Percentiles rank a stretch among this genome's conserved stretches.
Evolutionary conservation across 352 stramenopile species (phyloP).

Genomic region (Phytophthora niederhauseri): DNA sequence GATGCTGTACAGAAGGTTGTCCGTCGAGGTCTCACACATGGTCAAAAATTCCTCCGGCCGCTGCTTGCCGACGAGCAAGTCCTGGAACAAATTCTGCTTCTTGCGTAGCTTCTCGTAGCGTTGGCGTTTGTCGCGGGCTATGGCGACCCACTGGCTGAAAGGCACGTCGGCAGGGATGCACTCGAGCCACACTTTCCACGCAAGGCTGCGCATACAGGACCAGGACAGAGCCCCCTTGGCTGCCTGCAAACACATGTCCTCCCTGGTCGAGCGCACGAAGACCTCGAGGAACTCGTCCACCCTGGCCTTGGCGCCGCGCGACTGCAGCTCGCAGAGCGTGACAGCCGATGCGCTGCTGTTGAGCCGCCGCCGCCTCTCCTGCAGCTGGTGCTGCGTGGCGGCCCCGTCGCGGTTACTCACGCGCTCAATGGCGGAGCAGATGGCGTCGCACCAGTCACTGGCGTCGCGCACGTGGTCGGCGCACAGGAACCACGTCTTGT

Average conservation of each 20-base stretch:
- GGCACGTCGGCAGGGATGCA: slow-evolving; percentile 52
- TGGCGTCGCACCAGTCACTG: slow-evolving; percentile 65
- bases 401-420: slow-evolving; percentile 16
- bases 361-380: slow-evolving; percentile 39
- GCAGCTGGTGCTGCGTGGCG: slow-evolving; percentile 9
- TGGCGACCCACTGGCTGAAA: slow-evolving; percentile 53
- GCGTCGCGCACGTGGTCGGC: slow-evolving; percentile 60
- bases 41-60: slow-evolving; percentile 51
- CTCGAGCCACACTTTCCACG: slow-evolving; percentile 78
- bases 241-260: slow-evolving; percentile 58
- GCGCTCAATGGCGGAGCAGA: slow-evolving; percentile 64
- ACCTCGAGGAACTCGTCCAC: slow-evolving; percentile 80
- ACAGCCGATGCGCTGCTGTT: slow-evolving; percentile 47
- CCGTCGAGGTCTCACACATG: slow-evolving; percentile 53
- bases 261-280: slow-evolving; percentile 56
- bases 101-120: slow-evolving; percentile 48
- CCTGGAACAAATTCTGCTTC: slow-evolving; percentile 42
- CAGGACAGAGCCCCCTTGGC: slow-evolving; percentile 70
- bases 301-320: slow-evolving; percentile 48
- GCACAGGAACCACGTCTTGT: slow-evolving; percentile 86
- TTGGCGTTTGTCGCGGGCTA: slow-evolving; percentile 40
- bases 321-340: slow-evolving; percentile 70
- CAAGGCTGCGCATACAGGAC: slow-evolving; percentile 74
- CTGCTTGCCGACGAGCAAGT: slow-evolving; percentile 36
- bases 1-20: slow-evolving; percentile 68